Evolutionary conservation across 768 basidiomycete genomes (phyloP).

Genomic region (Auricularia auricula-judae): DNA sequence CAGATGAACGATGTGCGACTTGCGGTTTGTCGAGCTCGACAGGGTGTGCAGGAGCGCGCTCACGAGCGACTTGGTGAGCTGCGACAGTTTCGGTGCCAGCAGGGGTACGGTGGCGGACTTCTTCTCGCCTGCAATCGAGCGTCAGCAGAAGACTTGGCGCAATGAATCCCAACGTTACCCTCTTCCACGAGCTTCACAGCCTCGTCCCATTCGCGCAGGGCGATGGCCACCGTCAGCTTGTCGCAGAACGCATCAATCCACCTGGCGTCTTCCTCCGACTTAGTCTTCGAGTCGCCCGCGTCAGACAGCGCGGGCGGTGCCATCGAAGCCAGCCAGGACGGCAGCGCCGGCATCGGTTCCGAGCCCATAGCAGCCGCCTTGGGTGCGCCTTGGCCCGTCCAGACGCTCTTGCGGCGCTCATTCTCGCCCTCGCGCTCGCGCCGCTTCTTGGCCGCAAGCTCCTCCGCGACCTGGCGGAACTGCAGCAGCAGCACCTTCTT

Average conservation of each 20-base stretch:
- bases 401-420: constrained; percentile 60
- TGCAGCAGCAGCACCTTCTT: constrained; percentile 79
- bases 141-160: background rate
- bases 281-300: constrained; percentile 43
- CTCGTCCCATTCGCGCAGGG: constrained; percentile 78
- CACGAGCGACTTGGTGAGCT: constrained; percentile 57
- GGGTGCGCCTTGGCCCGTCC: constrained; percentile 11
- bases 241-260: constrained; percentile 90
- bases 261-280: constrained; percentile 69
- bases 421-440: constrained; percentile 93
- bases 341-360: background rate
- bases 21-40: constrained; percentile 65
- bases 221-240: constrained; percentile 82
- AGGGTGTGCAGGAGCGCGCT: constrained; percentile 62
- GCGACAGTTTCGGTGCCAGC: constrained; percentile 47
- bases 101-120: constrained; percentile 45
- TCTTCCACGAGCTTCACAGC: constrained; percentile 79
- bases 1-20: constrained; percentile 58
- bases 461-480: constrained; percentile 89
- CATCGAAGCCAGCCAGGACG: constrained; percentile 49
- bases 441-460: constrained; percentile 74
- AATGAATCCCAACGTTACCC: constrained; percentile 32
- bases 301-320: background rate
- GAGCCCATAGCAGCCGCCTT: background rate
- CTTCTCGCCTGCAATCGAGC: constrained; percentile 37